These are phyloP conservation scores for Gynochthodes officinalis DNA, from an alignment of 257 asterid species.

Conservation along the genomic window DNA sequence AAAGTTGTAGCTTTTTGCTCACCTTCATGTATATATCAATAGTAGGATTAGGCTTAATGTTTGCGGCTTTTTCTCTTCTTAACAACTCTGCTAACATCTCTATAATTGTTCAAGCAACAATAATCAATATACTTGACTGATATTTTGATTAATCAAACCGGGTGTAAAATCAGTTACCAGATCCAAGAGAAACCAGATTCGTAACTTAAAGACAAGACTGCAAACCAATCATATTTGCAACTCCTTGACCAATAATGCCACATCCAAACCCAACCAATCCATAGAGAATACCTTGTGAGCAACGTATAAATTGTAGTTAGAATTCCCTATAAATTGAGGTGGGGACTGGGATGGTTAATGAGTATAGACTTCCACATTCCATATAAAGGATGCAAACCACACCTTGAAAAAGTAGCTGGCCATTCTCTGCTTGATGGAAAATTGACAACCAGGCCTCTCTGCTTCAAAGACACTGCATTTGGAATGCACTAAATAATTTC, in stretches of 20 bases:
- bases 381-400: slow-evolving; percentile 9
- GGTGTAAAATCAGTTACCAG: no score
- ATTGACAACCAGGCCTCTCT: slow-evolving; percentile 80
- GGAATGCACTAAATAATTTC: slow-evolving; percentile 1
- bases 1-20: no score
- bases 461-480: slow-evolving; percentile 88
- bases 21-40: no score
- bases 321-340: no score
- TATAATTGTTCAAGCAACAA: no score
- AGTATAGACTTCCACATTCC: neutral
- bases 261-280: slow-evolving; percentile 97
- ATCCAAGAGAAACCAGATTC: no score
- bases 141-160: no score
- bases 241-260: slow-evolving; percentile 96
- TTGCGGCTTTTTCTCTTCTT: no score
- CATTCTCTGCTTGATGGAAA: slow-evolving; percentile 72
- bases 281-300: slow-evolving; percentile 75
- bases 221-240: slow-evolving; percentile 82
- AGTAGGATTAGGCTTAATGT: no score
- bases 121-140: no score
- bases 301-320: slow-evolving; percentile 1
- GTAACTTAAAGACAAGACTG: no score
- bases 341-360: neutral
- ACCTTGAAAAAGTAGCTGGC: slow-evolving; percentile 91
- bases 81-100: no score